Conservation (phyloP, 1,284 basidiomycete species). For the Fistulina hepatica region DNA sequence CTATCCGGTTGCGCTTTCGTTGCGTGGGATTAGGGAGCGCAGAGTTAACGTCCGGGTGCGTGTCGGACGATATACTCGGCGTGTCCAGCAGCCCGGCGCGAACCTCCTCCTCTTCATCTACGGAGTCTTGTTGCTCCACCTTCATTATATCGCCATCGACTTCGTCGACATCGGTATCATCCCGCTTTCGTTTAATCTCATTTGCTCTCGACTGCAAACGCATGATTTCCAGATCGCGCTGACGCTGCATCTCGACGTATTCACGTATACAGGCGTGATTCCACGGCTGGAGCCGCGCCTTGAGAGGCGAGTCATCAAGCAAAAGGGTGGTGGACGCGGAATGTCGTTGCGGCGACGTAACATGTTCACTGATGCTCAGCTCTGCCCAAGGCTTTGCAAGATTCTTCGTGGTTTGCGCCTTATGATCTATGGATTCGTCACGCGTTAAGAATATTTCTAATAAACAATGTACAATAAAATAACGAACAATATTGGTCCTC, state of each 20-base stretch:
- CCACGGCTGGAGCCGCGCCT: constrained; percentile 57
- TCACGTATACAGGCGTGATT: constrained; percentile 53
- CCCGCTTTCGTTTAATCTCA: background rate
- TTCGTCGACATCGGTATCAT: background rate
- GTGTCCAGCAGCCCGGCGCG: no score
- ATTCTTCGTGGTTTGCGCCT: constrained; percentile 52
- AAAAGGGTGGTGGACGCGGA: constrained; percentile 50
- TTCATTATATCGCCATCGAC: background rate
- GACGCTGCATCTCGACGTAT: constrained; percentile 31
- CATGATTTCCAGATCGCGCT: constrained; percentile 27
- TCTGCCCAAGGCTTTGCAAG: constrained; percentile 48
- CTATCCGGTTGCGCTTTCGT: constrained; percentile 5
- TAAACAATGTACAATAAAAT: background rate
- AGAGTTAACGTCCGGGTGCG: background rate
- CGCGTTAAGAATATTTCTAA: background rate
- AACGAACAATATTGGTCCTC: constrained; percentile 39
- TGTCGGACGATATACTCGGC: no score
- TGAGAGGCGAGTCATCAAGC: constrained; percentile 57
- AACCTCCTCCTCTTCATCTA: background rate
- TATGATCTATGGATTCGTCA: constrained; percentile 26
- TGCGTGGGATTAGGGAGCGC: constrained; percentile 11
- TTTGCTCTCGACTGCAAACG: background rate
- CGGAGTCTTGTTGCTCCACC: background rate
- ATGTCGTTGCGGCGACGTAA: constrained; percentile 26
- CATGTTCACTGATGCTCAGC: constrained; percentile 5